These are phyloP conservation scores for Marasmius fiardii DNA, from an alignment of 1,284 basidiomycete genomes.

Conservation along the genomic window DNA sequence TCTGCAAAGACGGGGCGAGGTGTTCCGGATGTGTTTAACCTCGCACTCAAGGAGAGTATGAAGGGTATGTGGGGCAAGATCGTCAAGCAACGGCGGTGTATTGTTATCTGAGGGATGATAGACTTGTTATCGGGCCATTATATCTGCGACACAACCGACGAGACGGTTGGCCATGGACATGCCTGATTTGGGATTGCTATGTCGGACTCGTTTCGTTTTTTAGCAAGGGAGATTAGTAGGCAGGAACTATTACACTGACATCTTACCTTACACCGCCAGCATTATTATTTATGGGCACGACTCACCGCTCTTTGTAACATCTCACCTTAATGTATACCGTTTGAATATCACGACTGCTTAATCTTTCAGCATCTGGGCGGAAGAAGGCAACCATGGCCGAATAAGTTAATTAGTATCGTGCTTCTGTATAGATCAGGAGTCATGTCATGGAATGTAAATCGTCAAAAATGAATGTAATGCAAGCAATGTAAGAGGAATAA, in stretches of 20 bases:
- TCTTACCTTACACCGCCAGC: background rate
- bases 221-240: constrained; percentile 9
- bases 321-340: constrained; percentile 1
- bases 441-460: no score
- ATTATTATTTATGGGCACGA: constrained; percentile 3
- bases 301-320: constrained; percentile 3
- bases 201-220: constrained; percentile 1
- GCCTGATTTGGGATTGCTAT: background rate
- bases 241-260: constrained; percentile 21
- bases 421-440: no score
- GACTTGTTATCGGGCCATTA: background rate
- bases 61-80: constrained; percentile 71
- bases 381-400: background rate
- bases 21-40: constrained; percentile 91
- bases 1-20: constrained; percentile 88
- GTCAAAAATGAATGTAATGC: no score
- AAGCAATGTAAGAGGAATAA: background rate
- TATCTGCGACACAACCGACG: background rate
- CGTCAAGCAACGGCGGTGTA: constrained; percentile 72
- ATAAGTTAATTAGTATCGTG: no score
- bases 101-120: constrained; percentile 55
- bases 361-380: background rate
- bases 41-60: constrained; percentile 88
- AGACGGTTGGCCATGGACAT: background rate
- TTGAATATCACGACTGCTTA: background rate